These are phyloP conservation scores for Dovyalis caffra DNA, from an alignment of 345 rosid species.

Conservation along the genomic window DNA sequence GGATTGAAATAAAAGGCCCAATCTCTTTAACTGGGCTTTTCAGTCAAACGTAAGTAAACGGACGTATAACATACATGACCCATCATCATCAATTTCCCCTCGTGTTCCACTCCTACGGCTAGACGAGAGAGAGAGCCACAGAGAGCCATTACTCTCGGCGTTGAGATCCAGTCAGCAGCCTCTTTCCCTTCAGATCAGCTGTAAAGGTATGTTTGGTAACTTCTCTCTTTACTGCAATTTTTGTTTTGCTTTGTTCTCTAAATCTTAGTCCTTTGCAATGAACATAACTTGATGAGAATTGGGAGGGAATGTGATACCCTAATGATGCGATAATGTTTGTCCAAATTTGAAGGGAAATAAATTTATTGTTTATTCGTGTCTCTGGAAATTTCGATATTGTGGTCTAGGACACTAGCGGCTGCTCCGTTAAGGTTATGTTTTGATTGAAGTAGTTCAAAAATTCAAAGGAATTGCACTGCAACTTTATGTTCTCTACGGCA, in stretches of 20 bases:
- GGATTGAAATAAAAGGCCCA: neutral
- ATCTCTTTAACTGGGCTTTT: no score
- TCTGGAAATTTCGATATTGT: neutral
- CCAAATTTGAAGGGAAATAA: neutral
- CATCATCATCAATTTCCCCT: neutral
- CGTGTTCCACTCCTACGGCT: neutral
- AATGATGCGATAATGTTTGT: neutral
- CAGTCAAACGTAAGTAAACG: no score
- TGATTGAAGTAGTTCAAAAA: neutral
- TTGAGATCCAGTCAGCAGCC: neutral
- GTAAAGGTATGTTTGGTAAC: neutral
- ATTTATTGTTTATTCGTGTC: neutral
- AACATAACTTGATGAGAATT: neutral
- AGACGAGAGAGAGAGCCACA: neutral
- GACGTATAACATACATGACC: neutral
- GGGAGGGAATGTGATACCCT: neutral
- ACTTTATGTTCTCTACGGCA: neutral
- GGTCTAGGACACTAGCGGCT: neutral
- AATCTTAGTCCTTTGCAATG: neutral
- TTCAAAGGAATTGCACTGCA: neutral
- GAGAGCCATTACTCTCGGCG: neutral
- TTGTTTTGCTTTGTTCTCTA: neutral
- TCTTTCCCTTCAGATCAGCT: neutral
- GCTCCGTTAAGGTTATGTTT: neutral
- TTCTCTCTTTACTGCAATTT: neutral